Base-by-base conservation (phyloP, 495 filamentous ascomycete species). In the Aspergillus avenaceus region DNA sequence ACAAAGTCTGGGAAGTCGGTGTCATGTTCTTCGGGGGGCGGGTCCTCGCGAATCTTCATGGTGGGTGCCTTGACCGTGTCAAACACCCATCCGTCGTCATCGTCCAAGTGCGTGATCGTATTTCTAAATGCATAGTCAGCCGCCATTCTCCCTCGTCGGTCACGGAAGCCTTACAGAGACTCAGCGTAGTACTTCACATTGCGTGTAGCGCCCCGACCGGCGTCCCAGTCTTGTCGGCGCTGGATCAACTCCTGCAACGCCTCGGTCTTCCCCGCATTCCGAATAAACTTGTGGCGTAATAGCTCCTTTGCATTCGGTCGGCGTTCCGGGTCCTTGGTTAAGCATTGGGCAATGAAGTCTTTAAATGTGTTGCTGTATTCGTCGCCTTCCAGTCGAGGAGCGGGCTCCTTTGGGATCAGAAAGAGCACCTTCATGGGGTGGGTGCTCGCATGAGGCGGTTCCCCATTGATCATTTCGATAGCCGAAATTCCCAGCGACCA, bases 351-450 rank as follows among this genome's bases (percentile, higher is more conserved):
- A 36, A 97, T 79, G 62, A 98, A 98, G 49, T 97, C 93, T 65
- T 90, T 95, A 71, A 97, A 95, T 21, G 91, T 86, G 55, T 77
- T 86, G 64, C 89, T 93, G 65, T 90, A 96, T 53, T 85, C 76
- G 48, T 77, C 77, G 14, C 95, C 93, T 62, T 96, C 90, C 3
- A 98, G 74, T 45, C 82, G 79, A 31, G 93, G 91, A 5, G 93
- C 86, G 9, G 88, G 80, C 46, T 87, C 86, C 73, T 97, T 97
- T 0, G 93, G 93, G 54, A 98, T 98, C 42, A 90, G 75, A 68
- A 98, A 96, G n/a, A 98, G 75, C 13, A 97, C 91, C 66, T 98
- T 98, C 93, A 98, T 98, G 7, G 93, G 95, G 64, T 98, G 93
- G 0, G 85, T 87, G 55, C 84, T 84, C 11, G 90, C 89, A 64